Evolutionary conservation across 1,139 yeast species (phyloP).

Genomic region (Meyerozyma smithsonii): DNA sequence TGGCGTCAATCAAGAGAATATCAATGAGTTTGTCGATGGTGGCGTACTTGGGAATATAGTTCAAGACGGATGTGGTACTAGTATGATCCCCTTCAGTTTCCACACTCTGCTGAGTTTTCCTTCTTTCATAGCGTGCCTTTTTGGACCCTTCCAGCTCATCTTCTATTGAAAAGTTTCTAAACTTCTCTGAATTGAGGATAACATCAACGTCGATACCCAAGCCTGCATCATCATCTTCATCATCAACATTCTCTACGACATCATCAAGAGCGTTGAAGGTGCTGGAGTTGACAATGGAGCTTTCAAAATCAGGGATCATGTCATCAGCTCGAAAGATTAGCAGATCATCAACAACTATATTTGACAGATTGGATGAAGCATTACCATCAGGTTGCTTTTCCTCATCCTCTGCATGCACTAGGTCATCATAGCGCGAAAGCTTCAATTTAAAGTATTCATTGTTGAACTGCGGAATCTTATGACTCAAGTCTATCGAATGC

Average conservation of each 20-base stretch:
- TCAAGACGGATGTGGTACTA: slow-evolving; percentile 9
- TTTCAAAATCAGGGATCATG: slow-evolving; percentile 30
- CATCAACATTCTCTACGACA: slow-evolving; percentile 28
- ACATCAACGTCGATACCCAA: slow-evolving; percentile 46
- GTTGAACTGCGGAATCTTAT: slow-evolving; percentile 35
- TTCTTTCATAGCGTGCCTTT: slow-evolving; percentile 3
- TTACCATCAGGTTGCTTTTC: slow-evolving; percentile 3
- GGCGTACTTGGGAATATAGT: slow-evolving; percentile 39
- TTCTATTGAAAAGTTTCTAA: slow-evolving; percentile 28
- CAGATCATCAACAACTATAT: slow-evolving; percentile 28
- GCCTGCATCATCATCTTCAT: slow-evolving; percentile 37
- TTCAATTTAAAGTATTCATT: slow-evolving; percentile 34
- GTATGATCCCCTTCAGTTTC: slow-evolving; percentile 1
- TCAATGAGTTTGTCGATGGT: slow-evolving; percentile 39
- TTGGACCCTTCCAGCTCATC: slow-evolving; percentile 2
- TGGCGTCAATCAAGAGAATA: slow-evolving; percentile 36
- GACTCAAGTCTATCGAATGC: neutral
- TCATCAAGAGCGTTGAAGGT: slow-evolving; percentile 21
- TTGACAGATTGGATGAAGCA: slow-evolving; percentile 22
- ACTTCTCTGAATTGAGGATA: slow-evolving; percentile 39
- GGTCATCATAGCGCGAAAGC: slow-evolving; percentile 35
- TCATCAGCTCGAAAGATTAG: slow-evolving; percentile 38
- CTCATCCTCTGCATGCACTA: slow-evolving; percentile 10
- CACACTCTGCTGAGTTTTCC: slow-evolving; percentile 2
- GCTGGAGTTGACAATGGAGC: slow-evolving; percentile 12